phyloP scores from a whole-genome alignment of 768 basidiomycete genomes.

The Tubosaeta sp. region DNA sequence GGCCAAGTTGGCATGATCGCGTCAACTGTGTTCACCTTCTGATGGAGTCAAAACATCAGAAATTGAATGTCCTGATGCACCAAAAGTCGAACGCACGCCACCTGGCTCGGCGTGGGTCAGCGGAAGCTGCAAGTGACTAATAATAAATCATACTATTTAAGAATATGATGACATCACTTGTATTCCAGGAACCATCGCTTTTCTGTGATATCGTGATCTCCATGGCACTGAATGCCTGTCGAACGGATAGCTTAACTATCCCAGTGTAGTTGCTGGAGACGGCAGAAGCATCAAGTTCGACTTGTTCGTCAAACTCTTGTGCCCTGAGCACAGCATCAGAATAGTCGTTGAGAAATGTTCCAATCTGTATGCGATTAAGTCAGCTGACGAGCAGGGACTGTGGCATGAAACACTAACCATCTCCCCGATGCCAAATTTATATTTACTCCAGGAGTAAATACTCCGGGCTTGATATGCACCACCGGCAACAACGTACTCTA shows the following conservation, averaged over 20 bases:
- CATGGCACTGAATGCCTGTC: conserved; percentile 49
- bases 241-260: conserved; percentile 47
- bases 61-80: not conserved
- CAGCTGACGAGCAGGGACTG: not conserved
- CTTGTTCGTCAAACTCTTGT: conserved; percentile 42
- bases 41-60: conserved; percentile 4
- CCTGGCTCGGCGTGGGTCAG: conserved; percentile 29
- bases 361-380: conserved; percentile 31
- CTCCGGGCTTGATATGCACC: conserved; percentile 39
- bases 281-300: conserved; percentile 42
- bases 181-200: conserved; percentile 45
- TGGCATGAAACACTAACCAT: conserved; percentile 26
- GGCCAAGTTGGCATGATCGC: conserved; percentile 50
- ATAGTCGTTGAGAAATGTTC: conserved; percentile 43
- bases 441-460: conserved; percentile 44
- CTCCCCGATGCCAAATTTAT: conserved; percentile 27
- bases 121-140: not conserved
- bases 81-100: conserved; percentile 42
- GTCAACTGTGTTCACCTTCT: conserved; percentile 49
- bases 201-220: conserved; percentile 54
- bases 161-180: conserved; percentile 45
- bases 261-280: conserved; percentile 49
- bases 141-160: conserved; percentile 42
- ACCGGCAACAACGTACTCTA: conserved; percentile 42
- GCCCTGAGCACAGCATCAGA: conserved; percentile 42